Evolutionary conservation across 2,329 filamentous ascomycete genomes (phyloP).

Genomic region (Truncatella angustata): DNA sequence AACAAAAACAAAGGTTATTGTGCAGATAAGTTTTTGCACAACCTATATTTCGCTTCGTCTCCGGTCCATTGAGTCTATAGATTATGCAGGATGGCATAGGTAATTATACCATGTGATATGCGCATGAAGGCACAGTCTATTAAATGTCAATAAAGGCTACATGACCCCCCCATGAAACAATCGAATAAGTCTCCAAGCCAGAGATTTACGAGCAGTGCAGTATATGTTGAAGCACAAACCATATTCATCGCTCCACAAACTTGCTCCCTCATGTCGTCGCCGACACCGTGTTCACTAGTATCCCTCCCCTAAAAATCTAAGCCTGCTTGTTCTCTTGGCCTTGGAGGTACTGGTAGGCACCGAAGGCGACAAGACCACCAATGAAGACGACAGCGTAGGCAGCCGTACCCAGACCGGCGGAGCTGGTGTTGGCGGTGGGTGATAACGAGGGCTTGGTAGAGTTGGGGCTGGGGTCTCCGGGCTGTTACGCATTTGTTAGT

Average conservation of each 20-base stretch:
- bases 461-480: slow-evolving; percentile 77
- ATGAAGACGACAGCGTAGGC: slow-evolving; percentile 79
- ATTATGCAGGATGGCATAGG: too few relatives aligned
- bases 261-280: too few relatives aligned
- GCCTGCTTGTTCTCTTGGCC: slow-evolving; percentile 39
- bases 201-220: slow-evolving; percentile 17
- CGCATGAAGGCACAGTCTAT: slow-evolving; percentile 19
- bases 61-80: too few relatives aligned
- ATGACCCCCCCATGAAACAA: slow-evolving; percentile 2
- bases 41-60: too few relatives aligned
- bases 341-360: slow-evolving; percentile 83
- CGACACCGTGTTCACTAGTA: too few relatives aligned
- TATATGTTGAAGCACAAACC: too few relatives aligned
- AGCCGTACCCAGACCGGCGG: slow-evolving; percentile 67
- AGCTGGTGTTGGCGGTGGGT: slow-evolving; percentile 45
- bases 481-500: slow-evolving; percentile 42
- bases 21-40: too few relatives aligned
- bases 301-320: too few relatives aligned
- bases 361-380: slow-evolving; percentile 75
- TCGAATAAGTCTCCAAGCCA: background rate
- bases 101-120: background rate
- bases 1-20: too few relatives aligned
- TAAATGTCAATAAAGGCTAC: slow-evolving; percentile 20
- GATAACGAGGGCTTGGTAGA: slow-evolving; percentile 47
- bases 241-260: too few relatives aligned